phyloP scores from a whole-genome alignment of 495 filamentous ascomycete species.

The Hypoxylon fuscum region DNA sequence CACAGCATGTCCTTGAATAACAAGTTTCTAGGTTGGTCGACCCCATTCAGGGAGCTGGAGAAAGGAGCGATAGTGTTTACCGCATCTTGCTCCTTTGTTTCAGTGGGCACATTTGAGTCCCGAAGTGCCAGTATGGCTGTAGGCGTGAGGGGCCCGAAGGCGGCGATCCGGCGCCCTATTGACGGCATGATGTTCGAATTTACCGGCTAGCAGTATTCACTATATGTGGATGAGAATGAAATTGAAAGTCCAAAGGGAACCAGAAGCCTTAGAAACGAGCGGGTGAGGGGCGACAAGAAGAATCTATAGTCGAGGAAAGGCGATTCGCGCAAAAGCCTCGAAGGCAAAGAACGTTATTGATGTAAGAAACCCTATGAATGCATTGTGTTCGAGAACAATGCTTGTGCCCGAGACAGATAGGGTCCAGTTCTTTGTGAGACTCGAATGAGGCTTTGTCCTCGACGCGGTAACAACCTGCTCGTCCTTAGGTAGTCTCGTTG shows the following conservation, averaged over 20 bases:
- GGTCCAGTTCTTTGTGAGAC: constrained; percentile 29
- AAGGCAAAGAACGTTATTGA: constrained; percentile 37
- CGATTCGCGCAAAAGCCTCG: constrained; percentile 32
- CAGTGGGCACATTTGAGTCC: constrained; percentile 29
- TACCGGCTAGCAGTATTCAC: constrained; percentile 10
- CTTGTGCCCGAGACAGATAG: background rate
- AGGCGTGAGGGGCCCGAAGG: constrained; percentile 36
- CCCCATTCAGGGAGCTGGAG: constrained; percentile 58
- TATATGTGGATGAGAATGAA: constrained; percentile 21
- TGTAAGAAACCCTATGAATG: constrained; percentile 32
- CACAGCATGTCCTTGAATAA: constrained; percentile 58
- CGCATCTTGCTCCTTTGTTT: constrained; percentile 25
- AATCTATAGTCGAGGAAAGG: constrained; percentile 31
- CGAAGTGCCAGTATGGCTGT: constrained; percentile 40
- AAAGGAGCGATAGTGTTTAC: constrained; percentile 56
- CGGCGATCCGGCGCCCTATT: constrained; percentile 45
- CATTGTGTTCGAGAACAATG: constrained; percentile 42
- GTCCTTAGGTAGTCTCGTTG: background rate
- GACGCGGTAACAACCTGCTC: constrained; percentile 6
- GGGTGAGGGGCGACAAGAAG: constrained; percentile 27
- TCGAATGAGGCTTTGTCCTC: constrained; percentile 21
- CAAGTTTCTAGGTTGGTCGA: constrained; percentile 59
- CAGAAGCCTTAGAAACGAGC: constrained; percentile 17
- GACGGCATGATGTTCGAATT: constrained; percentile 37
- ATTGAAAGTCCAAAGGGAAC: constrained; percentile 8